Percentiles rank a stretch among this genome's conserved stretches.
These are phyloP conservation scores for Leccinum barrowsii DNA, from an alignment of 768 basidiomycete species.

Conservation along the genomic window DNA sequence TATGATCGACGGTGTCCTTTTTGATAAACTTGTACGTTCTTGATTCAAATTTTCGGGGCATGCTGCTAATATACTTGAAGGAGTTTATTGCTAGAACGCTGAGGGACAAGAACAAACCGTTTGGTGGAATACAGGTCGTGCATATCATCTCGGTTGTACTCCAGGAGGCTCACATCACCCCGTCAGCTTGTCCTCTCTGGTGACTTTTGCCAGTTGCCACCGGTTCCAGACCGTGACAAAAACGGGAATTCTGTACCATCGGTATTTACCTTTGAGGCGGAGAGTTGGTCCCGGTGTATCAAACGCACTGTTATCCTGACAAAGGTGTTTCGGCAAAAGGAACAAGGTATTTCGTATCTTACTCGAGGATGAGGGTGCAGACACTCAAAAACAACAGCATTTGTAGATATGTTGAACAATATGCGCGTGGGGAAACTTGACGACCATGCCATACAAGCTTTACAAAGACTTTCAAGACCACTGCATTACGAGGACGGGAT, in stretches of 20 bases:
- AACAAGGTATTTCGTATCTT: conserved; percentile 48
- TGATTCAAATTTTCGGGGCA: conserved; percentile 30
- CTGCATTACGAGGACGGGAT: conserved; percentile 41
- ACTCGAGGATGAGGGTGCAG: not conserved
- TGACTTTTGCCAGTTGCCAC: conserved; percentile 90
- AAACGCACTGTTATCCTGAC: conserved; percentile 52
- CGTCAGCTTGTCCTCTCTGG: conserved; percentile 77
- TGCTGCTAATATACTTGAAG: conserved; percentile 34
- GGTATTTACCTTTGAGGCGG: conserved; percentile 77
- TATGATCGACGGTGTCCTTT: conserved; percentile 79
- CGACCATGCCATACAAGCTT: conserved; percentile 39
- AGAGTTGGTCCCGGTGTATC: conserved; percentile 68
- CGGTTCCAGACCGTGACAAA: conserved; percentile 54
- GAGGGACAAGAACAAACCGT: conserved; percentile 53
- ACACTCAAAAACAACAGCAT: conserved; percentile 35
- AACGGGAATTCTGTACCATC: conserved; percentile 47
- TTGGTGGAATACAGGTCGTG: conserved; percentile 84
- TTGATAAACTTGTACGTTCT: conserved; percentile 70
- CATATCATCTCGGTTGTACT: not conserved
- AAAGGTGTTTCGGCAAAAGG: conserved; percentile 85
- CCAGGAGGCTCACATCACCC: not conserved
- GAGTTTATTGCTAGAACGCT: conserved; percentile 60
- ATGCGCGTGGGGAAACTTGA: conserved; percentile 76
- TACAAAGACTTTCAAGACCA: conserved; percentile 52
- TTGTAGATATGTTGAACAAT: conserved; percentile 83